phyloP scores from a whole-genome alignment of 2,329 filamentous ascomycete genomes.

The Fusarium sp. region DNA sequence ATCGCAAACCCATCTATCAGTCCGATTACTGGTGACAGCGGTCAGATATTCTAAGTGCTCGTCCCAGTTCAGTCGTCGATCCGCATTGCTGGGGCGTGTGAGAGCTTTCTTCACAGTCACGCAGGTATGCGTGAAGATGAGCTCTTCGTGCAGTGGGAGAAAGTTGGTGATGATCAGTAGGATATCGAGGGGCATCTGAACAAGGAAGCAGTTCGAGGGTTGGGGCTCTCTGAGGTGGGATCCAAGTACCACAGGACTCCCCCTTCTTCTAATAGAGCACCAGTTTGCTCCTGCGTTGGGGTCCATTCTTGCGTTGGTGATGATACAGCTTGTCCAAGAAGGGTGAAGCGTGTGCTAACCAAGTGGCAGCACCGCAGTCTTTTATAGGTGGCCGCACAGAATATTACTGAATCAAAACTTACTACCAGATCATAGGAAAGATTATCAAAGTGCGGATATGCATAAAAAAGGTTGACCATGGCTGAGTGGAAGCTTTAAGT shows the following conservation, averaged over 20 bases:
- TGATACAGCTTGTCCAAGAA: neutral
- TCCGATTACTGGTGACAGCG: neutral
- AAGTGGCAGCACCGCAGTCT: neutral
- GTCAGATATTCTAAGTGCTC: neutral
- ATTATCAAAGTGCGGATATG: neutral
- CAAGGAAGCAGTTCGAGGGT: neutral
- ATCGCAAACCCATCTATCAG: slow-evolving; percentile 8
- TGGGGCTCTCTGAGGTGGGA: neutral
- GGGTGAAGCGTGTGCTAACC: too few species aligned
- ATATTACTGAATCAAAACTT: neutral
- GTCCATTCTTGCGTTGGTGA: neutral
- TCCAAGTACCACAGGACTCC: neutral
- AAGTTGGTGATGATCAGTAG: neutral
- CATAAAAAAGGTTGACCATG: neutral
- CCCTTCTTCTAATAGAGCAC: neutral
- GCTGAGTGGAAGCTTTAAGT: neutral
- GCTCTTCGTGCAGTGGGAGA: neutral
- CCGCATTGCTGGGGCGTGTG: neutral
- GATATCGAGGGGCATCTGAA: neutral
- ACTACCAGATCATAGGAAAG: neutral
- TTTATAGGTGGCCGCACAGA: neutral
- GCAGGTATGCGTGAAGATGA: neutral
- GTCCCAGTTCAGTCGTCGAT: too few species aligned
- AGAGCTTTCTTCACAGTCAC: neutral
- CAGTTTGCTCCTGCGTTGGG: neutral